These are phyloP conservation scores for Macrotyloma uniflorum DNA, from an alignment of 306 rosid species.

Conservation along the genomic window DNA sequence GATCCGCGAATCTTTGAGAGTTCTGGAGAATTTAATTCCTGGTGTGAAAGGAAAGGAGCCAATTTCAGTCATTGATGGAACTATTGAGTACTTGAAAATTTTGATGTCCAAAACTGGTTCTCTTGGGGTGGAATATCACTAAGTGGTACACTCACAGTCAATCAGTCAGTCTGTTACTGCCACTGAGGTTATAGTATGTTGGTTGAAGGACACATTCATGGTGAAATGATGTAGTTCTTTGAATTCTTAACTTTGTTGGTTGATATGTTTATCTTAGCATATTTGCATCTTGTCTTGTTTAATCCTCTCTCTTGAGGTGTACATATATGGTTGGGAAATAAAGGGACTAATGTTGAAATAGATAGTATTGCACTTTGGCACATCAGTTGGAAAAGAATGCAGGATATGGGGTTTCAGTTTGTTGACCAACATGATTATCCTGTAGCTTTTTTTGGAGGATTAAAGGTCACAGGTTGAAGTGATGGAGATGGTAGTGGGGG, in stretches of 20 bases:
- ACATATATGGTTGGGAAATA: constrained; percentile 54
- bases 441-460: constrained; percentile 56
- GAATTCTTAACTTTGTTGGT: constrained; percentile 47
- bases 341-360: constrained; percentile 48
- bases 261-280: constrained; percentile 40
- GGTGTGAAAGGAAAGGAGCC: constrained; percentile 73
- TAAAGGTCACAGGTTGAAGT: constrained; percentile 54
- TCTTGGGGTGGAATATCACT: constrained; percentile 46
- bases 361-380: constrained; percentile 45
- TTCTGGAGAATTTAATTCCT: constrained; percentile 65
- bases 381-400: constrained; percentile 37
- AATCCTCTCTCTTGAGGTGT: constrained; percentile 40
- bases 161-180: background rate
- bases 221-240: constrained; percentile 36
- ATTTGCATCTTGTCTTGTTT: constrained; percentile 34
- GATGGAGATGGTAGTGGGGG: constrained; percentile 61
- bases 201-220: constrained; percentile 31
- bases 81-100: constrained; percentile 61
- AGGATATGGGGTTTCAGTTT: constrained; percentile 35
- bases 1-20: constrained; percentile 54
- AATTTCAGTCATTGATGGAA: constrained; percentile 57
- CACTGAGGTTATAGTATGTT: constrained; percentile 11
- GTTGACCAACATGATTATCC: constrained; percentile 66
- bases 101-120: constrained; percentile 52
- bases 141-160: constrained; percentile 15